A percentile compares a stretch with the other conserved stretches of the same genome.
phyloP scores from a whole-genome alignment of 2,329 filamentous ascomycete species.

The Blumeriella jaapii region DNA sequence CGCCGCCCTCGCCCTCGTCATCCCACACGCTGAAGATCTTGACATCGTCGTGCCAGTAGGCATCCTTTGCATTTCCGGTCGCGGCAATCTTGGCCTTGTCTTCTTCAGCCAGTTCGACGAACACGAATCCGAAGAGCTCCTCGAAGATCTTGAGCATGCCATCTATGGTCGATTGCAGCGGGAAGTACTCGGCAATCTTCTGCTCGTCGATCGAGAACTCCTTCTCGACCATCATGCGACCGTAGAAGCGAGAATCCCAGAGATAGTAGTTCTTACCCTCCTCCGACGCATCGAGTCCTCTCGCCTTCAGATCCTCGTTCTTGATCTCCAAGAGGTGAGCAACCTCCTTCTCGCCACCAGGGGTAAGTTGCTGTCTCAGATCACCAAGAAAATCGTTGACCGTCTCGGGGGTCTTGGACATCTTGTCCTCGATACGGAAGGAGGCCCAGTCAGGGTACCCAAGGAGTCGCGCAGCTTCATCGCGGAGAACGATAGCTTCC shows the following conservation, averaged over 20 bases:
- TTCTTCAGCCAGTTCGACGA: slow-evolving; percentile 58
- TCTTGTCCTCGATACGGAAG: slow-evolving; percentile 70
- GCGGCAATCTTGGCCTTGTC: slow-evolving; percentile 38
- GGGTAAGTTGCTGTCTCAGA: slow-evolving; percentile 52
- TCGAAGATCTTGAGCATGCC: slow-evolving; percentile 80
- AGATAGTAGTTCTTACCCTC: slow-evolving; percentile 69
- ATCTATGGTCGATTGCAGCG: slow-evolving; percentile 58
- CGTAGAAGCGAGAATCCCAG: slow-evolving; percentile 75
- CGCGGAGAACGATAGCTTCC: slow-evolving; percentile 62
- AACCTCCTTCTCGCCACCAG: slow-evolving; percentile 61
- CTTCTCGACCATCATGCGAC: slow-evolving; percentile 67
- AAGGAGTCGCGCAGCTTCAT: slow-evolving; percentile 65
- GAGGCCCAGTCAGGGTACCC: slow-evolving; percentile 69
- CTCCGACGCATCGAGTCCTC: slow-evolving; percentile 39
- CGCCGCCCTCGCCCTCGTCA: slow-evolving; percentile 55
- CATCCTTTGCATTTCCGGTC: slow-evolving; percentile 29
- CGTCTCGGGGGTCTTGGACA: slow-evolving; percentile 65
- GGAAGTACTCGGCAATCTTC: slow-evolving; percentile 76
- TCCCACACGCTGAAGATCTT: slow-evolving; percentile 76
- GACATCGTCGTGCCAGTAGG: slow-evolving; percentile 76
- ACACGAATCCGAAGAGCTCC: slow-evolving; percentile 67
- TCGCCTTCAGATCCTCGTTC: slow-evolving; percentile 52
- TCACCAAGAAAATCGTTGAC: slow-evolving; percentile 65
- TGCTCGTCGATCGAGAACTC: slow-evolving; percentile 72
- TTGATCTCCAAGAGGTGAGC: slow-evolving; percentile 62